These are phyloP conservation scores for Kwoniella bestiolae DNA, from an alignment of 768 basidiomycete genomes.

Conservation along the genomic window DNA sequence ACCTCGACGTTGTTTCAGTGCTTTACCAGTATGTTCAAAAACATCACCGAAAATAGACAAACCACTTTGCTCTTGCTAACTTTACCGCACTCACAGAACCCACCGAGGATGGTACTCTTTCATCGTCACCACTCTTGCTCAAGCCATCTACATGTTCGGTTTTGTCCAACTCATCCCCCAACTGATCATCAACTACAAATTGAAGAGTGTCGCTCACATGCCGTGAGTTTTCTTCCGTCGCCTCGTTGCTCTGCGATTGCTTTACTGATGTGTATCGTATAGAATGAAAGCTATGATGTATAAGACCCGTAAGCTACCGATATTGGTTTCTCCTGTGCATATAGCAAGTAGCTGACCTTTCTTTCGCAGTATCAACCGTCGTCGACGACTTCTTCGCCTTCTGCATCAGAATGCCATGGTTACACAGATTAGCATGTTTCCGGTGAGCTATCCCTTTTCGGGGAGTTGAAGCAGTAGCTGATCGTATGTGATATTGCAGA, in stretches of 20 bases:
- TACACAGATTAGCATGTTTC: constrained; percentile 62
- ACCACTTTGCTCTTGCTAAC: background rate
- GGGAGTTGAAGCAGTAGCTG: background rate
- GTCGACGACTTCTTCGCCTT: constrained; percentile 89
- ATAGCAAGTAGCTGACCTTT: constrained; percentile 12
- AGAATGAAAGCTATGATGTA: constrained; percentile 95
- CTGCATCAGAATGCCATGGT: constrained; percentile 94
- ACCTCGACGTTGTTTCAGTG: constrained; percentile 21
- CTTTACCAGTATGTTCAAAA: constrained; percentile 33
- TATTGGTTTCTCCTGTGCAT: background rate
- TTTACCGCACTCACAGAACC: constrained; percentile 64
- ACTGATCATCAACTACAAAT: constrained; percentile 91
- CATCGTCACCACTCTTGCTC: constrained; percentile 83
- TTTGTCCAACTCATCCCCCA: constrained; percentile 73
- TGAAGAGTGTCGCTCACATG: constrained; percentile 96
- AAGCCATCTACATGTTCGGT: constrained; percentile 77
- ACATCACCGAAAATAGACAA: too few species aligned
- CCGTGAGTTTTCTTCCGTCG: constrained; percentile 59
- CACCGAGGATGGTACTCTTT: constrained; percentile 98
- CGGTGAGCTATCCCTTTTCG: constrained; percentile 20
- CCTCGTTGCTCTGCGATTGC: constrained; percentile 11
- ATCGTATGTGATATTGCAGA: constrained; percentile 29
- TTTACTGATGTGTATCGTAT: background rate
- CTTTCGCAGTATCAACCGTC: constrained; percentile 53
- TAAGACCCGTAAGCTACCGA: constrained; percentile 71